Evolutionary conservation across 345 rosid species (phyloP), one percentile per base, ranked within the genome.

Genomic region (Hevea brasiliensis): DNA sequence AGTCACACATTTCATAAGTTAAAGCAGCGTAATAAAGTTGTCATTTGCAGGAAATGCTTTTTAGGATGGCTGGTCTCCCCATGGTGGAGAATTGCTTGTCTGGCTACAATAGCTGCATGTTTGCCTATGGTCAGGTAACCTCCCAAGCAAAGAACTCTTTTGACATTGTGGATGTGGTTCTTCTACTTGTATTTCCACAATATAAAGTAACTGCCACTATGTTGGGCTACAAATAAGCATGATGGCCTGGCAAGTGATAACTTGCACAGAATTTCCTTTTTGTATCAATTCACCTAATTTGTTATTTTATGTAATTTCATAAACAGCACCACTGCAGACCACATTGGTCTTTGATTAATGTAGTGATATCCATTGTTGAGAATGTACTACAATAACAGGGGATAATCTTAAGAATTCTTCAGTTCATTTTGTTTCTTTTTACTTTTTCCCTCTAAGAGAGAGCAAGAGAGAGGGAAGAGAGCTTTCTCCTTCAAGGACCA

Each of bases 61-160:
- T 92, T 63, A 82, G 97, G 77, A 91, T 89, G 90, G 89, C 90
- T 27, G 92, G 90, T 72, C 86, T 95, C 68, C 97, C 94, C 55
- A 95, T 92, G 97, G 96, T 92, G 65, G 97, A 95, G 85, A 95
- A 92, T 72, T 95, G 99, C 84, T 78, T 95, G 87, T 92, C 97
- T 77, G 99, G 99, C 35, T 91, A 94, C 78, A 95, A 95, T 53
- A 92, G 98, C 76, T 94, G 99, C 79, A 90, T 95, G 85, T 95
- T 95, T 84, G 99, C 98, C 5, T 95, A 92, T 77, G 99, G 98
- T 44, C 99, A 95, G 98, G 99, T 95, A 93, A 54, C 40, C 26
- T 58, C 5, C 27, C 10, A 3, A 21, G 20, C 45, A 21, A n/a
- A 44, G 13, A 29, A 56, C 56, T 15, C 70, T 48, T 50, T 35